Conservation (phyloP, 2,329 filamentous ascomycete genomes). For the Xylariaceae sp. region DNA sequence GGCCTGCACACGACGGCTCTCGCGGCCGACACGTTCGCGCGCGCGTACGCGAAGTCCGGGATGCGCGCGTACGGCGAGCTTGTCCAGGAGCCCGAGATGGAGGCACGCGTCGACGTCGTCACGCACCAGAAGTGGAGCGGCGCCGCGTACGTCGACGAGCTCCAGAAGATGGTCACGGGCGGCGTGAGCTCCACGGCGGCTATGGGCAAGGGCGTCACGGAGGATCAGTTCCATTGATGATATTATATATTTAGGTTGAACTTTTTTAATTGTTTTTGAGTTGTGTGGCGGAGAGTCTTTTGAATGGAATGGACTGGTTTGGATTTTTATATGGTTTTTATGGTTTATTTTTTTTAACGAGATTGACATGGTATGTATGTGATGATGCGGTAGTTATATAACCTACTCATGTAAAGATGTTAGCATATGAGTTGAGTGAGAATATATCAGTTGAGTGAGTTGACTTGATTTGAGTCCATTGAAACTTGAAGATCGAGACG, state of each 20-base stretch:
- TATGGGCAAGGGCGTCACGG: conserved; percentile 96
- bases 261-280: background rate
- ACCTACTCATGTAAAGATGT: too few relatives aligned
- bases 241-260: background rate
- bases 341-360: background rate
- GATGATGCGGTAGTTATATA: too few relatives aligned
- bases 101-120: conserved; percentile 82
- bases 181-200: conserved; percentile 88
- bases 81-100: conserved; percentile 97
- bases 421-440: too few relatives aligned
- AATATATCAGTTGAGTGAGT: too few relatives aligned
- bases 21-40: conserved; percentile 82
- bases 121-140: conserved; percentile 99
- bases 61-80: conserved; percentile 98
- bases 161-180: conserved; percentile 95
- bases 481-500: too few relatives aligned
- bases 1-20: conserved; percentile 93
- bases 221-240: conserved; percentile 79
- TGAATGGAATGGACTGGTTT: too few relatives aligned
- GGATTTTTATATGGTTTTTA: too few relatives aligned
- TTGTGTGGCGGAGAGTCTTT: background rate
- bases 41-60: conserved; percentile 71
- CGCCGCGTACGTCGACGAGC: conserved; percentile 87
- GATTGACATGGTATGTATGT: too few relatives aligned
- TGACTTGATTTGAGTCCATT: too few relatives aligned